These are phyloP conservation scores for Penicillium sp. DNA, from an alignment of 2,329 filamentous ascomycete species.

Conservation along the genomic window DNA sequence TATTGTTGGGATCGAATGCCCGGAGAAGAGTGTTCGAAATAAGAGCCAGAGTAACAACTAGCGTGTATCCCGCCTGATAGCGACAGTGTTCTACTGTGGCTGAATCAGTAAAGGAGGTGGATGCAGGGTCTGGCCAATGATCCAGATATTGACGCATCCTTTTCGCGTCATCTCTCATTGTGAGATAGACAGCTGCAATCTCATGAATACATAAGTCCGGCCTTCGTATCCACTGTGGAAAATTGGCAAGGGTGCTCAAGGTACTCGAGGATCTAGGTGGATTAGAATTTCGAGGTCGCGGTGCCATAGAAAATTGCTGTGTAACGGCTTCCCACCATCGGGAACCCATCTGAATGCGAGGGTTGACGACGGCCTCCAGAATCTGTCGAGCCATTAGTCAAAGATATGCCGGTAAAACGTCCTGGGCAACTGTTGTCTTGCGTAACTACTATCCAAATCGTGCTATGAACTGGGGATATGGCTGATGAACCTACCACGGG, in stretches of 20 bases:
- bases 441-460: background rate
- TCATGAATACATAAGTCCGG: constrained; percentile 18
- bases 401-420: background rate
- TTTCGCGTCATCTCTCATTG: constrained; percentile 16
- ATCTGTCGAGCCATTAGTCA: constrained; percentile 15
- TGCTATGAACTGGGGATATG: background rate
- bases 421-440: no score
- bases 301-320: background rate
- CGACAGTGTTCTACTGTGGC: constrained; percentile 15
- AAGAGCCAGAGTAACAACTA: constrained; percentile 20
- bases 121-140: background rate
- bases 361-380: constrained; percentile 25
- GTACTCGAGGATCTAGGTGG: constrained; percentile 3
- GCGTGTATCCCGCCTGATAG: constrained; percentile 23
- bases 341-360: constrained; percentile 20
- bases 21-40: constrained; percentile 24
- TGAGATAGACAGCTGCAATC: constrained; percentile 19
- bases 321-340: constrained; percentile 21
- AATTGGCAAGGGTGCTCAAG: constrained; percentile 14
- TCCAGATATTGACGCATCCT: constrained; percentile 12
- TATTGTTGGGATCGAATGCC: constrained; percentile 18
- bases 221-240: constrained; percentile 16
- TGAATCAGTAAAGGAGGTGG: background rate
- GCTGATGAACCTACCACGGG: constrained; percentile 23
- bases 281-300: background rate